Conservation (phyloP, 352 stramenopile genomes). For the Phytophthora constricta region DNA sequence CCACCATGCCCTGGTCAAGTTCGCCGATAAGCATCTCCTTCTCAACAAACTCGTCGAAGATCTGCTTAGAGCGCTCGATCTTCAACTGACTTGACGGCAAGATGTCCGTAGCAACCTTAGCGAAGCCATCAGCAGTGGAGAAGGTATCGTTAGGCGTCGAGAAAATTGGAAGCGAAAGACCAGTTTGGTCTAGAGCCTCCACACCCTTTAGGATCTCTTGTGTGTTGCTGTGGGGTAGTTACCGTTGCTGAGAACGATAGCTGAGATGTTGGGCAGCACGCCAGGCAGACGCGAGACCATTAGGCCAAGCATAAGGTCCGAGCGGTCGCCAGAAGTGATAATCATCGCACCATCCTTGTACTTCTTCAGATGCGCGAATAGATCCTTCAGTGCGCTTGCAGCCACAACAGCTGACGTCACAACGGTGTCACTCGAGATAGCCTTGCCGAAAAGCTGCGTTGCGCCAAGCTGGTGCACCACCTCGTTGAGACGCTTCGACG, state of each 20-base stretch:
- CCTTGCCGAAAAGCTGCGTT: constrained; percentile 68
- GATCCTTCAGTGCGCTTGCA: constrained; percentile 73
- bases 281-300: constrained; percentile 73
- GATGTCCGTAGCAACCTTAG: constrained; percentile 69
- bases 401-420: constrained; percentile 72
- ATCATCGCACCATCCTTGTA: constrained; percentile 78
- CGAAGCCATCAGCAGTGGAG: constrained; percentile 59
- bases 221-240: constrained; percentile 79
- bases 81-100: constrained; percentile 75
- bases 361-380: constrained; percentile 80
- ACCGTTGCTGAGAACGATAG: constrained; percentile 78
- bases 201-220: constrained; percentile 78
- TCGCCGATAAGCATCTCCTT: constrained; percentile 74
- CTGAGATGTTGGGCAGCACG: constrained; percentile 72
- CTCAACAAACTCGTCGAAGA: constrained; percentile 73
- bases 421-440: constrained; percentile 71
- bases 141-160: constrained; percentile 72
- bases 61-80: constrained; percentile 66
- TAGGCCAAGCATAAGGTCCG: constrained; percentile 73
- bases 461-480: constrained; percentile 69
- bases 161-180: constrained; percentile 79
- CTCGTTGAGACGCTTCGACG: constrained; percentile 81
- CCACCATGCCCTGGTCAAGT: constrained; percentile 63
- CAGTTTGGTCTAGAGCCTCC: constrained; percentile 66
- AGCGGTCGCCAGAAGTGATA: constrained; percentile 81